Evolutionary conservation across 148 eudicot species (phyloP), one percentile per base, ranked within the genome.

Genomic region (Hydrangea macrophylla): DNA sequence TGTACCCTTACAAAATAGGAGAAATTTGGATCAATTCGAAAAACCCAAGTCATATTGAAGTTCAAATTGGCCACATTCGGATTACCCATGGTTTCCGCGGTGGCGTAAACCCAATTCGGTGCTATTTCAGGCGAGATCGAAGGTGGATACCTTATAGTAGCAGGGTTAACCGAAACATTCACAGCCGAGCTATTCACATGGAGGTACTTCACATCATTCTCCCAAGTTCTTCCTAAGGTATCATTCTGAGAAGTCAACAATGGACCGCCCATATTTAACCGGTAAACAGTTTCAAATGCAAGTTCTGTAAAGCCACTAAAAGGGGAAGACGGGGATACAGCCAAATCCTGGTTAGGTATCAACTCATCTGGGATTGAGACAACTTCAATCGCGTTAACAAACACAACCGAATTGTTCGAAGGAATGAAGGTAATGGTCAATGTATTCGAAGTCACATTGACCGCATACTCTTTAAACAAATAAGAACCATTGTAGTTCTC

Each of bases 211-310:
- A 8, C 73, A 73, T 95, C 99, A 81, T 87, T 91, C 74, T 73
- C 84, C 99, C 99, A 95, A 63, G 86, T 83, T 76, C 99, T 89
- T 13, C 99, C 97, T 32, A 95, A 54, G 6, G 99, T 88, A 68
- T 95, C 99, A 70, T 95, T 95, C 61, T 85, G 88, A 75, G 96
- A 78, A 63, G 90, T 85, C 48, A 95, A 54, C 79, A 79, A 55
- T 9, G 99, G 96, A 70, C 99, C 97, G 0, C 97, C 99, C 91
- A 91, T 85, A 75, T 95, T 95, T 65, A 95, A 70, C 53, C 99
- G 80, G 60, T 88, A 95, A 74, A 89, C 79, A 11, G 97, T 90
- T 78, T 95, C 99, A 10, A 88, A 61, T 5, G 92, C 93, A 12
- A 59, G 71, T 22, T 63, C 80, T 25, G 84, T 82, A 42, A 95